Evolutionary conservation across 2,329 filamentous ascomycete species (phyloP).

Genomic region (Fusarium sp.): DNA sequence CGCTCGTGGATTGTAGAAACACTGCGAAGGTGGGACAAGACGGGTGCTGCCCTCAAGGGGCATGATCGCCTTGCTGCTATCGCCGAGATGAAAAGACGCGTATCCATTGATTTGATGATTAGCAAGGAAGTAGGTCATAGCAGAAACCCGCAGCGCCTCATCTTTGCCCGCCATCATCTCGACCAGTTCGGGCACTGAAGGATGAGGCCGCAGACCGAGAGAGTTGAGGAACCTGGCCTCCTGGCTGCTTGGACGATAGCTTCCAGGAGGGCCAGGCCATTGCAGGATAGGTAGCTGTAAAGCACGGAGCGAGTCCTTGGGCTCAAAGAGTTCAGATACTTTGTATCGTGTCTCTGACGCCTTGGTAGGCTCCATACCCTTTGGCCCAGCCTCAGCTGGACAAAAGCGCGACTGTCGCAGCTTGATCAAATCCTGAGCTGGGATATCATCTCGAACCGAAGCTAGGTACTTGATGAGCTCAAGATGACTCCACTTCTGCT

Average conservation of each 20-base stretch:
- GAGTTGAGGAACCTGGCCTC: conserved; percentile 80
- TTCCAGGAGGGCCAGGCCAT: conserved; percentile 77
- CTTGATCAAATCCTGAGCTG: conserved; percentile 80
- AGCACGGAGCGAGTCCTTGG: conserved; percentile 74
- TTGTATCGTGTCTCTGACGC: conserved; percentile 70
- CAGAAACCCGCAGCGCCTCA: conserved; percentile 69
- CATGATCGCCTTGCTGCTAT: conserved; percentile 70
- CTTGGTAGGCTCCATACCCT: conserved; percentile 64
- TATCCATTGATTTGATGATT: conserved; percentile 86
- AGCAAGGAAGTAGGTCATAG: conserved; percentile 84
- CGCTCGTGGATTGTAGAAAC: conserved; percentile 84
- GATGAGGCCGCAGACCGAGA: conserved; percentile 79
- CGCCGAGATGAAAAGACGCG: conserved; percentile 67
- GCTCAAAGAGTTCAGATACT: conserved; percentile 84
- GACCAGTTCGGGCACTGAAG: conserved; percentile 78
- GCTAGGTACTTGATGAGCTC: conserved; percentile 95
- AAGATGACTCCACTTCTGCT: conserved; percentile 86
- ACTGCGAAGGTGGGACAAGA: conserved; percentile 78
- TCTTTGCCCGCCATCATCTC: conserved; percentile 77
- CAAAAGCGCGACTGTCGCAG: conserved; percentile 84
- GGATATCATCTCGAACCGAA: conserved; percentile 90
- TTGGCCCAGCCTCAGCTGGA: conserved; percentile 75
- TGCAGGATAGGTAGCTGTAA: conserved; percentile 81
- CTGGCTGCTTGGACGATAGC: conserved; percentile 69
- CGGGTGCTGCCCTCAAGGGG: conserved; percentile 77